Base-by-base conservation (phyloP, 495 filamentous ascomycete species). In the Venustampulla echinocandica region DNA sequence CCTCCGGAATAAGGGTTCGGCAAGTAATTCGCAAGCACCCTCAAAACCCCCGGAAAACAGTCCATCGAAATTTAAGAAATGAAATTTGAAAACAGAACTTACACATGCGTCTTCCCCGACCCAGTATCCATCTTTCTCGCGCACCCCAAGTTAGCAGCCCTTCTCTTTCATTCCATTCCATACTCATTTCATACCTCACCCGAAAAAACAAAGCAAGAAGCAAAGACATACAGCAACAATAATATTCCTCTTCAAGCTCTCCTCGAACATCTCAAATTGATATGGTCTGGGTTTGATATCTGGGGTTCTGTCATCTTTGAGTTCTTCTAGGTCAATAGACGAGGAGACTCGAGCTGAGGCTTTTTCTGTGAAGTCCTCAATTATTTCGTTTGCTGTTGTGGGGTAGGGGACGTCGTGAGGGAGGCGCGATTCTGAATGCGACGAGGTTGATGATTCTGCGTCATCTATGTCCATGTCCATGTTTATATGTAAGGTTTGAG, bases 51-150 rank as follows among this genome's bases (percentile, higher is more conserved):
- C n/a, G n/a, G n/a, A n/a, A n/a, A n/a, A n/a, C n/a, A n/a, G n/a
- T n/a, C n/a, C n/a, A n/a, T n/a, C n/a, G n/a, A n/a, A 14, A 2
- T 23, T 10, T n/a, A 13, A 28, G 19, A 37, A 27, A 17, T 21
- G 20, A 4, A 42, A 42, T 14, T 25, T 23, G 24, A 35, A n/a
- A n/a, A n/a, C 24, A 21, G 28, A 37, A 63, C 76, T 59, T 79
- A 90, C 88, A 95, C 80, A 46, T 85, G 82, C 2, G 90, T 96
- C 64, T 97, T 97, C 7, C 90, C 90, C 59, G 79, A 87, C 1
- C 90, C 90, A 0, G 90, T 95, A 56, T 92, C 88, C 89, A 95
- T 95, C 84, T 90, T 49, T 30, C 28, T 5, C n/a, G n/a, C n/a
- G n/a, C n/a, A n/a, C n/a, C n/a, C n/a, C n/a, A n/a, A n/a, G n/a